These are phyloP conservation scores for Hortaea werneckii DNA, from an alignment of 2,329 filamentous ascomycete genomes.

Conservation along the genomic window DNA sequence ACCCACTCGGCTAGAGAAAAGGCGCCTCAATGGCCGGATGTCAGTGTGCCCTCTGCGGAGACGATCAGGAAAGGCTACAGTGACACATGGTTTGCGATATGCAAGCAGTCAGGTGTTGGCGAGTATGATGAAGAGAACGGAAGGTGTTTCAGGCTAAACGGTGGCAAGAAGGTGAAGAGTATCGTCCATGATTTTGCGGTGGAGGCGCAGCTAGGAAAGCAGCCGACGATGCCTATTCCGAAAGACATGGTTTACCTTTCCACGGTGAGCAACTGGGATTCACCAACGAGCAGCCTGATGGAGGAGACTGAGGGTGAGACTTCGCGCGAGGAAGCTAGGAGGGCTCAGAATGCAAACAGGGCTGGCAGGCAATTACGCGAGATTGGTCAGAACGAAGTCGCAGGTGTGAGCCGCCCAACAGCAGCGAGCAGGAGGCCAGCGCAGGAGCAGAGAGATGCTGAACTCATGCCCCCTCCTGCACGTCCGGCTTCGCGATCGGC, in stretches of 20 bases:
- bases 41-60: constrained; percentile 32
- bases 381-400: constrained; percentile 36
- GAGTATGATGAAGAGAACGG: constrained; percentile 32
- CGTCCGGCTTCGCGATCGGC: constrained; percentile 17
- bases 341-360: neutral
- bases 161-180: constrained; percentile 38
- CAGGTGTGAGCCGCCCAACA: constrained; percentile 9
- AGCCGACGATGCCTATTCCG: constrained; percentile 40
- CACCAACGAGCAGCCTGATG: constrained; percentile 25
- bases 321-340: constrained; percentile 17
- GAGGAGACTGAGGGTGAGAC: constrained; percentile 23
- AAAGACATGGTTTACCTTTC: constrained; percentile 38
- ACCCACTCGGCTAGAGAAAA: constrained; percentile 35
- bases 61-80: constrained; percentile 38
- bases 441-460: constrained; percentile 14
- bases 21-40: constrained; percentile 38
- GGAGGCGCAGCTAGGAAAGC: constrained; percentile 37
- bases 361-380: constrained; percentile 28
- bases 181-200: constrained; percentile 41
- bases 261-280: constrained; percentile 25
- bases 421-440: constrained; percentile 9
- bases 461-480: constrained; percentile 24
- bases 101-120: constrained; percentile 41
- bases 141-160: constrained; percentile 37
- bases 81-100: constrained; percentile 41